Conservation (phyloP, 192 early-diverging fungal genomes). For the Backusella sp. region DNA sequence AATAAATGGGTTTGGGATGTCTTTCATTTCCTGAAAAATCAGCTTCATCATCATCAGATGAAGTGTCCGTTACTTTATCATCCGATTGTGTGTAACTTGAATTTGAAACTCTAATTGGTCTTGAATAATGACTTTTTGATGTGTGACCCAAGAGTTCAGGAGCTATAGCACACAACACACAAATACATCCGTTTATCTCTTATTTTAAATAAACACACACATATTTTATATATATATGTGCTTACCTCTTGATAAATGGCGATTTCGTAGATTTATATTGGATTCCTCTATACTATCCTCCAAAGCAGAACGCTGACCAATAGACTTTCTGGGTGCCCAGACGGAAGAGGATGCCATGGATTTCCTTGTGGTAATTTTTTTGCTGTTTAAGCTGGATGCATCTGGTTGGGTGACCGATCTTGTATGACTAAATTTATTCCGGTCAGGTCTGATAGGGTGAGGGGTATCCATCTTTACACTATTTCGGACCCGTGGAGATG, state of each 20-base stretch:
- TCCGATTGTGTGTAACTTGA: slow-evolving; percentile 7
- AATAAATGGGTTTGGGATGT: not conserved
- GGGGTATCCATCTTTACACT: not conserved
- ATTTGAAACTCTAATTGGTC: slow-evolving; percentile 4
- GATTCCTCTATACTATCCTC: not conserved
- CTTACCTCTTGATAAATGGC: not conserved
- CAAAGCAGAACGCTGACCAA: not conserved
- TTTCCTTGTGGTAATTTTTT: not conserved
- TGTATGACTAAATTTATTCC: slow-evolving; percentile 7
- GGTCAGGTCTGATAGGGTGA: not conserved
- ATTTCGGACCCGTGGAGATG: not conserved
- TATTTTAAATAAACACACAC: not conserved
- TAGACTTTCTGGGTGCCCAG: not conserved
- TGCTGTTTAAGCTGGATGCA: not conserved
- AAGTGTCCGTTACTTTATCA: slow-evolving; percentile 7
- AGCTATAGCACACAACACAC: not conserved
- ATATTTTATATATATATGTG: not conserved
- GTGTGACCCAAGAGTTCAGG: slow-evolving; percentile 1
- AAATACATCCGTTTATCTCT: not conserved
- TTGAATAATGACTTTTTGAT: slow-evolving; percentile 9
- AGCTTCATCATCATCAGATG: not conserved
- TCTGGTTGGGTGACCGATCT: slow-evolving; percentile 1
- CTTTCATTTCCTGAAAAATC: slow-evolving; percentile 2
- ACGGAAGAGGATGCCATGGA: not conserved
- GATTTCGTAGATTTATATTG: not conserved